Conservation (phyloP, 768 basidiomycete genomes). For the Kwoniella sp. region DNA sequence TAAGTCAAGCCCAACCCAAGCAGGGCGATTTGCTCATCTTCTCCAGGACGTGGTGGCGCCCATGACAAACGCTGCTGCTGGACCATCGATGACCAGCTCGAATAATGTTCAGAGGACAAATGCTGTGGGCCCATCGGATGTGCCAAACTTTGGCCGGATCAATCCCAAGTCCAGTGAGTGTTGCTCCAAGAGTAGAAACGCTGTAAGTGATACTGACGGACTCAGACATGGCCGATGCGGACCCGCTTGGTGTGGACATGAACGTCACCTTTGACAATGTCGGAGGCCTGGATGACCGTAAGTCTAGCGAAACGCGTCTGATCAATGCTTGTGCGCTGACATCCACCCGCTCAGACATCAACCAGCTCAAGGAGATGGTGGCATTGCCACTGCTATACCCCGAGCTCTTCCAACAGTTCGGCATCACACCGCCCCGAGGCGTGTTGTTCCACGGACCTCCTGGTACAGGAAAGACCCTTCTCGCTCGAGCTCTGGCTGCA, state of each 20-base stretch:
- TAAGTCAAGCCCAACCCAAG: slow-evolving; percentile 6
- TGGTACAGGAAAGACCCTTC: slow-evolving; percentile 85
- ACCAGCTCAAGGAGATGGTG: slow-evolving; percentile 97
- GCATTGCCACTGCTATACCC: slow-evolving; percentile 90
- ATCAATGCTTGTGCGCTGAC: background rate
- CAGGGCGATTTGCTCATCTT: background rate
- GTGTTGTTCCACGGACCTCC: slow-evolving; percentile 98
- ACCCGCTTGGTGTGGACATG: slow-evolving; percentile 87
- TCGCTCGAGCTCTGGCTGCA: slow-evolving; percentile 89
- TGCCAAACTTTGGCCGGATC: slow-evolving; percentile 20
- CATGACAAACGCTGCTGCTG: slow-evolving; percentile 39
- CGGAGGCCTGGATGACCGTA: slow-evolving; percentile 90
- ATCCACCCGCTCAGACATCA: slow-evolving; percentile 63
- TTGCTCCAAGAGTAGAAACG: too few species aligned
- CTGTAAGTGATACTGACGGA: background rate
- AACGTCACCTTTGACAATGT: slow-evolving; percentile 95
- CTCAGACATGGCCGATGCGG: slow-evolving; percentile 82
- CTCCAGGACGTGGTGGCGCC: slow-evolving; percentile 39
- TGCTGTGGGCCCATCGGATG: slow-evolving; percentile 55
- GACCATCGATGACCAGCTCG: slow-evolving; percentile 51
- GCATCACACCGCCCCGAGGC: slow-evolving; percentile 89
- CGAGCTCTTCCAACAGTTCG: slow-evolving; percentile 90
- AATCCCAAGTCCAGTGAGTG: slow-evolving; percentile 28
- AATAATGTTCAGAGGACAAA: slow-evolving; percentile 66
- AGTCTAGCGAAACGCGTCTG: slow-evolving; percentile 41